phyloP scores from a whole-genome alignment of 2,329 filamentous ascomycete species.

The Annulohypoxylon truncatum region DNA sequence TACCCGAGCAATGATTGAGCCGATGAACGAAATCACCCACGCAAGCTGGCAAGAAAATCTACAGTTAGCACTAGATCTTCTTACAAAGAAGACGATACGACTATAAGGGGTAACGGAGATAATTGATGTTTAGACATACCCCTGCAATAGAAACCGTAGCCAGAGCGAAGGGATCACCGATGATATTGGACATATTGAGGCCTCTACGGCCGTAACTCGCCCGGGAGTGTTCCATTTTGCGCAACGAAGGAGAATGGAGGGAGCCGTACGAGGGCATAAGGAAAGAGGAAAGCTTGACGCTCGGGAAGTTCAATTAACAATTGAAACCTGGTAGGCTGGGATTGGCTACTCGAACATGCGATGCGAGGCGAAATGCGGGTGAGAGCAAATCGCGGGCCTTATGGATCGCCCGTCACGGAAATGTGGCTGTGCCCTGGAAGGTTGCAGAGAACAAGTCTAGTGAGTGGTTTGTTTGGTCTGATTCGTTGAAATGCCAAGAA shows the following conservation, averaged over 20 bases:
- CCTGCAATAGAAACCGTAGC: conserved; percentile 92
- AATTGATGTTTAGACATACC: conserved; percentile 66
- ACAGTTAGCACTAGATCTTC: conserved; percentile 30
- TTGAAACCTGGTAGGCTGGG: conserved; percentile 25
- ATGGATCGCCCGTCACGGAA: conserved; percentile 30
- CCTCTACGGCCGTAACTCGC: conserved; percentile 64
- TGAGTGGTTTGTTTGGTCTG: conserved; percentile 26
- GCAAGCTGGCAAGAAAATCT: conserved; percentile 72
- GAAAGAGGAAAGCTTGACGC: conserved; percentile 48
- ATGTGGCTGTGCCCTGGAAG: conserved; percentile 37
- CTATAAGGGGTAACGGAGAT: background rate
- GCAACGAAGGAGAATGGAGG: conserved; percentile 76
- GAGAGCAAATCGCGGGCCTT: conserved; percentile 27
- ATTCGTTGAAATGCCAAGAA: conserved; percentile 14
- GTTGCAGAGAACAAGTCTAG: conserved; percentile 17
- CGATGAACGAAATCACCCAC: conserved; percentile 93
- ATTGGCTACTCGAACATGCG: conserved; percentile 32
- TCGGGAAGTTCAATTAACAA: conserved; percentile 22
- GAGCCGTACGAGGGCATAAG: conserved; percentile 82
- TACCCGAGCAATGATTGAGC: conserved; percentile 79
- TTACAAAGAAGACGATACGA: background rate
- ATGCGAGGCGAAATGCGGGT: conserved; percentile 29
- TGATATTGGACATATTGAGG: conserved; percentile 86
- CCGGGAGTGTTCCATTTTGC: conserved; percentile 82
- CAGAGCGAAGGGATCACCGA: conserved; percentile 95